phyloP scores from a whole-genome alignment of 2,329 filamentous ascomycete species.

The Rosellinia necatrix region DNA sequence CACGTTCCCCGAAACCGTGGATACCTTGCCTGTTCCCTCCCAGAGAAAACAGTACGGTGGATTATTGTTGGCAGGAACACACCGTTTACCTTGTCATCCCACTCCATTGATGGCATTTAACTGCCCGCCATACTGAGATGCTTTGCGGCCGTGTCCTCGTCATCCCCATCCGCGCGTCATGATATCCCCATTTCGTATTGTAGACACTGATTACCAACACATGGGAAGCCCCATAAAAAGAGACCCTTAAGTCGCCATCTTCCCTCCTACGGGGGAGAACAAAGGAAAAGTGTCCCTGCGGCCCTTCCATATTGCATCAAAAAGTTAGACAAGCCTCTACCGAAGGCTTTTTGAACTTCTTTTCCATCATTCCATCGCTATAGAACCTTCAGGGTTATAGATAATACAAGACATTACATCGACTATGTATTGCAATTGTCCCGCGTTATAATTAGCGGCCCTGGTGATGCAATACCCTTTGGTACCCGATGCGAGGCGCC shows the following conservation, averaged over 20 bases:
- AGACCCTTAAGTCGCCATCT: conserved; percentile 15
- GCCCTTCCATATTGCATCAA: background rate
- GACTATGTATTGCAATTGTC: conserved; percentile 4
- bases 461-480: background rate
- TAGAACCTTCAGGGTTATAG: conserved; percentile 12
- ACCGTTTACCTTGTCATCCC: conserved; percentile 5
- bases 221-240: conserved; percentile 16
- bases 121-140: conserved; percentile 13
- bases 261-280: conserved; percentile 13
- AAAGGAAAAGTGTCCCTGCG: conserved; percentile 6
- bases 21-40: conserved; percentile 11
- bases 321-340: background rate
- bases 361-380: conserved; percentile 5
- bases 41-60: conserved; percentile 6
- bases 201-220: conserved; percentile 9
- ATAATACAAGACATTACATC: conserved; percentile 32
- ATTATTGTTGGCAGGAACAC: background rate
- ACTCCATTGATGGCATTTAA: conserved; percentile 4
- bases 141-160: conserved; percentile 21
- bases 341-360: background rate
- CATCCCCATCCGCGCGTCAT: conserved; percentile 22
- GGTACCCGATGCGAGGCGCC: conserved; percentile 1
- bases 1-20: background rate
- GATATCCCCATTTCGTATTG: conserved; percentile 9
- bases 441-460: background rate